Conservation (phyloP, 1,284 basidiomycete species). For the Clitocybe nebularis region DNA sequence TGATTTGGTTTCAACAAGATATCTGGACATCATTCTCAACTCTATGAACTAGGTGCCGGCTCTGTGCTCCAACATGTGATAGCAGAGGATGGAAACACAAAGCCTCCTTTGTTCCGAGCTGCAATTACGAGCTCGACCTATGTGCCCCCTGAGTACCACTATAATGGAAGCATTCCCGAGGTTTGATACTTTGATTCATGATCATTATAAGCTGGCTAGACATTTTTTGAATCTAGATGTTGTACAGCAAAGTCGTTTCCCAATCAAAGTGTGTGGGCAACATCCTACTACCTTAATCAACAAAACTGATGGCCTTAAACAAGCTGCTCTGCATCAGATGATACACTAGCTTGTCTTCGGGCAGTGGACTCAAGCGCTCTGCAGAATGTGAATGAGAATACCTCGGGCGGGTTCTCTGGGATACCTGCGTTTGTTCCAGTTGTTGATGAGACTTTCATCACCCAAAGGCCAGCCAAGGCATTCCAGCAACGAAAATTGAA, state of each 20-base stretch:
- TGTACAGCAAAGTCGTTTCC: conserved; percentile 29
- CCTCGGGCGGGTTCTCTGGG: conserved; percentile 36
- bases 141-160: conserved; percentile 41
- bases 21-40: too few relatives aligned
- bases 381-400: conserved; percentile 29
- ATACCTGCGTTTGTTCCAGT: conserved; percentile 39
- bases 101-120: conserved; percentile 35
- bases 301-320: background rate
- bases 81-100: conserved; percentile 22
- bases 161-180: conserved; percentile 40
- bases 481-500: conserved; percentile 33
- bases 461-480: conserved; percentile 35
- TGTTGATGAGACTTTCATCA: conserved; percentile 42
- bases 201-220: background rate
- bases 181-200: conserved; percentile 17
- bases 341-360: conserved; percentile 36
- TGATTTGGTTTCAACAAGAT: background rate
- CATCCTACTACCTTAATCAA: conserved; percentile 5
- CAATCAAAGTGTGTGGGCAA: conserved; percentile 32
- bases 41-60: conserved; percentile 19
- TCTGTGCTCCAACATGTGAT: conserved; percentile 27
- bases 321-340: conserved; percentile 31
- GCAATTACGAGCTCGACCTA: conserved; percentile 42
- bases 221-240: conserved; percentile 17
- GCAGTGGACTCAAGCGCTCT: conserved; percentile 25